A percentile compares a stretch with the other conserved stretches of the same genome.
phyloP scores from a whole-genome alignment of 2,329 filamentous ascomycete genomes.

The Bipolaris zeicola region DNA sequence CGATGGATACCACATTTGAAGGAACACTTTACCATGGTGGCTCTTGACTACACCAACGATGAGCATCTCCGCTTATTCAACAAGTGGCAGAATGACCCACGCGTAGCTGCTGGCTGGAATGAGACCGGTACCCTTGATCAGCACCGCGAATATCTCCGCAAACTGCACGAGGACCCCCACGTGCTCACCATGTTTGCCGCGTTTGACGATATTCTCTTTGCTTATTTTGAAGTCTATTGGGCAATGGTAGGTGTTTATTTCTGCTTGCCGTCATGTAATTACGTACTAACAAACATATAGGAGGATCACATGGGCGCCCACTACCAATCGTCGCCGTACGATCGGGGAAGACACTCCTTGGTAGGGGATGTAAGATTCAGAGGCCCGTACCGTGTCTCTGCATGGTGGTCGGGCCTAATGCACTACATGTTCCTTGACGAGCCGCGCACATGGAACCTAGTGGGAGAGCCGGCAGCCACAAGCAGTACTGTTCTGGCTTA shows the following conservation, averaged over 20 bases:
- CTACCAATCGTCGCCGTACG: conserved; percentile 61
- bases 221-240: conserved; percentile 84
- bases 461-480: conserved; percentile 74
- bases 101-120: conserved; percentile 80
- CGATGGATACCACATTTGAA: conserved; percentile 77
- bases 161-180: conserved; percentile 73
- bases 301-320: conserved; percentile 67
- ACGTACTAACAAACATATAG: conserved; percentile 39
- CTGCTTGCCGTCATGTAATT: background rate
- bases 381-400: conserved; percentile 61
- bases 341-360: conserved; percentile 65
- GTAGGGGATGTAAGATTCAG: conserved; percentile 63
- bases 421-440: conserved; percentile 66
- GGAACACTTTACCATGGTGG: conserved; percentile 79
- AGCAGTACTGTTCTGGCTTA: conserved; percentile 74
- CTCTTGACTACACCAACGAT: conserved; percentile 68
- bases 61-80: conserved; percentile 75
- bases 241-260: conserved; percentile 59
- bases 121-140: conserved; percentile 76
- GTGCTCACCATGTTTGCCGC: conserved; percentile 71
- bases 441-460: conserved; percentile 59
- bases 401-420: conserved; percentile 63
- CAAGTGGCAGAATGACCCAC: conserved; percentile 82
- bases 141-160: conserved; percentile 72
- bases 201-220: conserved; percentile 73